These are phyloP conservation scores for Diplodia seriata DNA, from an alignment of 2,329 filamentous ascomycete species.

Conservation along the genomic window DNA sequence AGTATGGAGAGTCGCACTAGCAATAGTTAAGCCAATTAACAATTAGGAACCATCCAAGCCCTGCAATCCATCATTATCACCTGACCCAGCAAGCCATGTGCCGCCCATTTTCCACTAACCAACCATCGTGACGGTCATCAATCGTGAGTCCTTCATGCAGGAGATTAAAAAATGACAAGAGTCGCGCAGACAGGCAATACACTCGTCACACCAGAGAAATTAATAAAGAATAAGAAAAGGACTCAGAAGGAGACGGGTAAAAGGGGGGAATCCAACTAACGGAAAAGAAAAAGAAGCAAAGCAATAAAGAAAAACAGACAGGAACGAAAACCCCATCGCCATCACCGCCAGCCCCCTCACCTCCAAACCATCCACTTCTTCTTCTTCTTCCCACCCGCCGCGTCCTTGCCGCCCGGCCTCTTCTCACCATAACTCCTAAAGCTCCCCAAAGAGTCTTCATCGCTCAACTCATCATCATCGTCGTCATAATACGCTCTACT, in stretches of 20 bases:
- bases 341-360: slow-evolving; percentile 2
- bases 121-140: slow-evolving; percentile 9
- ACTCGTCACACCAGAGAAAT: background rate
- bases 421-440: slow-evolving; percentile 45
- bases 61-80: background rate
- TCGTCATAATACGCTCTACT: slow-evolving; percentile 42
- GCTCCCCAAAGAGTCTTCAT: slow-evolving; percentile 37
- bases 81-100: slow-evolving; percentile 9
- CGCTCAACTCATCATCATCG: slow-evolving; percentile 38
- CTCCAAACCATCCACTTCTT: slow-evolving; percentile 52
- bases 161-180: background rate
- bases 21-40: background rate
- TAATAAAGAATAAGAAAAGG: background rate
- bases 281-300: background rate
- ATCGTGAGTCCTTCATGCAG: slow-evolving; percentile 10
- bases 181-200: background rate
- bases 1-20: background rate
- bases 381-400: slow-evolving; percentile 33
- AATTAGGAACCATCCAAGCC: background rate
- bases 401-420: slow-evolving; percentile 27
- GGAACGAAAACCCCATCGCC: background rate
- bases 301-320: background rate
- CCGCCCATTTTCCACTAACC: background rate
- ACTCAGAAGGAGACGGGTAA: background rate
- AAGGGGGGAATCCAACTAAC: background rate